Evolutionary conservation across 192 early-diverging fungal genomes (phyloP).

Genomic region (Chytriomyces sp.): DNA sequence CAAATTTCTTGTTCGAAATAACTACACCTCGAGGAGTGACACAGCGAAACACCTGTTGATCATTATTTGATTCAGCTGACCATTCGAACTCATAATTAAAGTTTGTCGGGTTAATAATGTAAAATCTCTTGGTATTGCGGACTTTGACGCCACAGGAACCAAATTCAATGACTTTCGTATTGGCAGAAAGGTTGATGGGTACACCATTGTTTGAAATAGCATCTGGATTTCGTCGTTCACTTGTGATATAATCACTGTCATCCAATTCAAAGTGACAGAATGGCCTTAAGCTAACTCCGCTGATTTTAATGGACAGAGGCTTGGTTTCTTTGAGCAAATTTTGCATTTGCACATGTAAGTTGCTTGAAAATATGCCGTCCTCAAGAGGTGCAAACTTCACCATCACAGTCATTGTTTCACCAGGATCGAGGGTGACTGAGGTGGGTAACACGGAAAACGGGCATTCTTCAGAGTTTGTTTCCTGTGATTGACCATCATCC

Average conservation of each 20-base stretch:
- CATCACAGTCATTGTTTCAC: constrained; percentile 40
- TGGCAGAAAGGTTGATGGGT: constrained; percentile 44
- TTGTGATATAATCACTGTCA: constrained; percentile 58
- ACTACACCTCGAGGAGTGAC: constrained; percentile 51
- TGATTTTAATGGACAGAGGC: constrained; percentile 42
- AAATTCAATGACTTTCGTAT: constrained; percentile 60
- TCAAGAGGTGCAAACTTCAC: constrained; percentile 56
- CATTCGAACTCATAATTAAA: constrained; percentile 56
- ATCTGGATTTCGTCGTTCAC: constrained; percentile 48
- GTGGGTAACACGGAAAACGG: constrained; percentile 52
- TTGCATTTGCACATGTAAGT: constrained; percentile 36
- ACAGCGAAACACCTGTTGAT: constrained; percentile 53
- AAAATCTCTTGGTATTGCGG: constrained; percentile 60
- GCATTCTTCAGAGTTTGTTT: constrained; percentile 32
- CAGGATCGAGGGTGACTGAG: constrained; percentile 43
- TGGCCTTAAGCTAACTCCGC: constrained; percentile 52
- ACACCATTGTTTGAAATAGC: constrained; percentile 38
- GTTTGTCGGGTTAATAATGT: constrained; percentile 60
- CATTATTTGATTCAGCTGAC: constrained; percentile 28
- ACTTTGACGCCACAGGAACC: constrained; percentile 54
- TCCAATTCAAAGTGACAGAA: constrained; percentile 68
- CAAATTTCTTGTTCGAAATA: constrained; percentile 53
- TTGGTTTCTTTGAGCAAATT: constrained; percentile 48
- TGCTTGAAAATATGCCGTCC: constrained; percentile 42
- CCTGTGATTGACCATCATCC: constrained; percentile 34